Evolutionary conservation across 1,139 yeast genomes (phyloP), one percentile per base, ranked within the genome.

Genomic region (Pichia inconspicua): DNA sequence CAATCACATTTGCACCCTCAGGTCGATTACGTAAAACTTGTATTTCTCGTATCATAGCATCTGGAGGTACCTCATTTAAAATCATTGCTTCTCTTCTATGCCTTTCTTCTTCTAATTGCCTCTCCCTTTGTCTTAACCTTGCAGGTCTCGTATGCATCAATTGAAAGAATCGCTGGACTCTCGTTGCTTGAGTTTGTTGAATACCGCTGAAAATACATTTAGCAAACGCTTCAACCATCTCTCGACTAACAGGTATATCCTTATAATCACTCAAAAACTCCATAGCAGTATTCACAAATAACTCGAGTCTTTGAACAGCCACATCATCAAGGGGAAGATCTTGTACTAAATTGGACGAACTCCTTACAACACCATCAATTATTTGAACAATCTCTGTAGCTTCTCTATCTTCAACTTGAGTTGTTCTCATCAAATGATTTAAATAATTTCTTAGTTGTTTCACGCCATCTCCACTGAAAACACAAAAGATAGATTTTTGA

Each of bases 401-500:
- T 45, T 62, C 66, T 9, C 62, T 47, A 41, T 58, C 63, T 19
- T 58, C 60, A 44, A 59, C 63, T 43, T 56, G 60, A 5, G 64
- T 60, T 5, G 60, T 53, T 53, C 60, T 64, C 45, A 60, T 60
- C 36, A 60, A 49, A 43, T 57, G 57, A 25, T 53, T 55, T 25
- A 64, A 52, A 53, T 63, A 62, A 27, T 55, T 54, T 47, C 66
- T 55, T 41, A 64, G 49, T 45, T 56, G 54, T n/a, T 57, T 77
- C 17, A 92, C 97, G 5, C 97, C 97, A 54, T 77, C 80, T 1
- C 97, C 97, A 37, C 95, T 84, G 61, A 89, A 92, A 10, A 92
- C 98, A 67, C 98, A 92, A 60, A 92, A 92, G 46, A 87, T 77
- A 19, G 84, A 77, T 57, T 83, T 83, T 66, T 92, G 98, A 58